A percentile compares a stretch with the other conserved stretches of the same genome.
phyloP scores from a whole-genome alignment of 306 rosid species.

The Nissolia schottii region DNA sequence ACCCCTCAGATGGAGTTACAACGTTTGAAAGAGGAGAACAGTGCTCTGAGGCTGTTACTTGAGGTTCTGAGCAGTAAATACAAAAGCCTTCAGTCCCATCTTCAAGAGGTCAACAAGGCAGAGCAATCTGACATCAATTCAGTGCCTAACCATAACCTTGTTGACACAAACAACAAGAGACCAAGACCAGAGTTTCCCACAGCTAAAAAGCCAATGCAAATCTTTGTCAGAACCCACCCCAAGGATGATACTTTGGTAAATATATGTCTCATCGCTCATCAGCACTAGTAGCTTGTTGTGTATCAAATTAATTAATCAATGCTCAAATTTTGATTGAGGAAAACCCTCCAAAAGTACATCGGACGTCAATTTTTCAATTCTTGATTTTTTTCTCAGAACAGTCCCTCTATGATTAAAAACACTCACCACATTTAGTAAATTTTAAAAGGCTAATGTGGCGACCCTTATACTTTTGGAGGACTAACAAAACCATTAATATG shows the following conservation, averaged over 20 bases:
- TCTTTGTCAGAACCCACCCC: constrained; percentile 50
- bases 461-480: too few species aligned
- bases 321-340: not conserved
- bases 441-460: too few species aligned
- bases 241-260: constrained; percentile 53
- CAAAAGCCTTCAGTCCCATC: constrained; percentile 34
- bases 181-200: constrained; percentile 36
- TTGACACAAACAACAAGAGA: constrained; percentile 40
- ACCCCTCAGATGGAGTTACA: constrained; percentile 31
- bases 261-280: constrained; percentile 23
- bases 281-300: not conserved
- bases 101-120: constrained; percentile 25
- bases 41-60: constrained; percentile 45
- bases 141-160: not conserved
- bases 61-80: constrained; percentile 44
- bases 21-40: constrained; percentile 48
- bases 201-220: constrained; percentile 29
- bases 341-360: too few species aligned
- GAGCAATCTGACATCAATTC: not conserved
- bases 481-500: too few species aligned
- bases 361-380: too few species aligned
- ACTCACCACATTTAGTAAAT: too few species aligned
- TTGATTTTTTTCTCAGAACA: too few species aligned
- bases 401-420: too few species aligned
- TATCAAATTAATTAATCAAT: not conserved